A percentile compares a stretch with the other conserved stretches of the same genome.
Conservation (phyloP, 2,329 filamentous ascomycete genomes). For the Dactylonectria estremocensis region DNA sequence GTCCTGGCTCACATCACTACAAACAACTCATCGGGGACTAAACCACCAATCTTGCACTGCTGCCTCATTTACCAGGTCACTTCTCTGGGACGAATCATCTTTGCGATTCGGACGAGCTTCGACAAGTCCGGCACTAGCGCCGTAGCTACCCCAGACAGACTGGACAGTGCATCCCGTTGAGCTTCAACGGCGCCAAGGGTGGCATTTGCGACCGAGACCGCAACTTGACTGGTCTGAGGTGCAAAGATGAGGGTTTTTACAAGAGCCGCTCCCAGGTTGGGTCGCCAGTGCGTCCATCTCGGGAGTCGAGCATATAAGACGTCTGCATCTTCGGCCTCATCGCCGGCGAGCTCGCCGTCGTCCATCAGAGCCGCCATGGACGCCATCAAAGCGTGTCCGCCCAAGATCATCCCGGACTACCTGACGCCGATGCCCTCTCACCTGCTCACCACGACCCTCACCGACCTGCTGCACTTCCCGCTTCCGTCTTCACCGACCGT, state of each 20-base stretch:
- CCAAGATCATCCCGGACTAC: slow-evolving; percentile 60
- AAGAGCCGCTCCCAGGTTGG: slow-evolving; percentile 4
- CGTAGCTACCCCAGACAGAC: neutral
- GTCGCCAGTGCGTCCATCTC: slow-evolving; percentile 24
- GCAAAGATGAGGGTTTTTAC: slow-evolving; percentile 20
- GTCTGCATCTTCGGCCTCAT: slow-evolving; percentile 15
- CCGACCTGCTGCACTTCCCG: slow-evolving; percentile 63
- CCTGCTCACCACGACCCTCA: slow-evolving; percentile 75
- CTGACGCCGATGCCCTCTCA: slow-evolving; percentile 73
- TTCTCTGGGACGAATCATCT: too few relatives aligned
- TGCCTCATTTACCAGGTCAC: too few relatives aligned
- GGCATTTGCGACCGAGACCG: neutral
- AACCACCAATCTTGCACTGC: too few relatives aligned
- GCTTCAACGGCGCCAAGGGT: neutral
- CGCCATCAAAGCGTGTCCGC: slow-evolving; percentile 45
- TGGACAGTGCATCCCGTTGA: neutral
- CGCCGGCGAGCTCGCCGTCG: slow-evolving; percentile 9
- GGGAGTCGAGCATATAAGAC: slow-evolving; percentile 22
- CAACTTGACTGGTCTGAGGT: too few relatives aligned
- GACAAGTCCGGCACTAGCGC: too few relatives aligned
- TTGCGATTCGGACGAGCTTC: too few relatives aligned
- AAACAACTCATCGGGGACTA: too few relatives aligned
- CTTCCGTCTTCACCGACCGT: slow-evolving; percentile 34
- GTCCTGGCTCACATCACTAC: neutral
- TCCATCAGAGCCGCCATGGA: slow-evolving; percentile 36